A percentile compares a stretch with the other conserved stretches of the same genome.
Evolutionary conservation across 768 basidiomycete species (phyloP).

Genomic region (Russula sp.): DNA sequence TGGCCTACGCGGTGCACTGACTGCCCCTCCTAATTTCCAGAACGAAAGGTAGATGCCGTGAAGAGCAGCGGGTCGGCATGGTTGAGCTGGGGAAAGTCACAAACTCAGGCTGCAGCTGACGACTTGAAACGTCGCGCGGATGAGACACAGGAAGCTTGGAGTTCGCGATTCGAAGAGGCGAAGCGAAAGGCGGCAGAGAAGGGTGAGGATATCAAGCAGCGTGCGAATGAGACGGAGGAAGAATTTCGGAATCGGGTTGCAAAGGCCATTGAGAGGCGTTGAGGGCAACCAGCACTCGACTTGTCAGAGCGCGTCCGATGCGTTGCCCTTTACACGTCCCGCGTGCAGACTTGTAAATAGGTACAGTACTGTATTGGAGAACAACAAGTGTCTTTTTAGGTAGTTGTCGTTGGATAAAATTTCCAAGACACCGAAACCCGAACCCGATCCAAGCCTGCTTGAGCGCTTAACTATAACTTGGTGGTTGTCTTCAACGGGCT

Average conservation of each 20-base stretch:
- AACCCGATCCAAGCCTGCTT: background rate
- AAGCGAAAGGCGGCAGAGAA: constrained; percentile 12
- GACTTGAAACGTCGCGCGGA: constrained; percentile 15
- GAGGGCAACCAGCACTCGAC: background rate
- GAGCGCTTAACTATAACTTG: background rate
- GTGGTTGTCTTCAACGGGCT: background rate
- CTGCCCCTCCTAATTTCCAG: background rate
- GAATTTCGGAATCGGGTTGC: constrained; percentile 14
- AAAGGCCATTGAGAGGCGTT: constrained; percentile 11
- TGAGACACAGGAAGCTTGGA: constrained; percentile 15
- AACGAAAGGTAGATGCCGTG: constrained; percentile 9
- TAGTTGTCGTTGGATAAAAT: background rate
- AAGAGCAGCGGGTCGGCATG: constrained; percentile 11
- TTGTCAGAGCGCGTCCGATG: background rate
- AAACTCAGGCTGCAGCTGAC: constrained; percentile 1
- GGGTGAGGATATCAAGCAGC: constrained; percentile 15
- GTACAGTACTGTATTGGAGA: background rate
- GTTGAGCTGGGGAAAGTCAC: constrained; percentile 16
- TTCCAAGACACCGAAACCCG: constrained; percentile 1
- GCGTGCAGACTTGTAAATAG: background rate
- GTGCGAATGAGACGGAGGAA: constrained; percentile 18
- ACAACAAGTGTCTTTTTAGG: background rate
- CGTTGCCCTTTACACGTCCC: background rate
- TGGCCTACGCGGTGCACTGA: background rate
- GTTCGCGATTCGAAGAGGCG: constrained; percentile 15